Evolutionary conservation across 768 basidiomycete genomes (phyloP), one percentile per base, ranked within the genome.

Genomic region (Asterophora lycoperdoides): DNA sequence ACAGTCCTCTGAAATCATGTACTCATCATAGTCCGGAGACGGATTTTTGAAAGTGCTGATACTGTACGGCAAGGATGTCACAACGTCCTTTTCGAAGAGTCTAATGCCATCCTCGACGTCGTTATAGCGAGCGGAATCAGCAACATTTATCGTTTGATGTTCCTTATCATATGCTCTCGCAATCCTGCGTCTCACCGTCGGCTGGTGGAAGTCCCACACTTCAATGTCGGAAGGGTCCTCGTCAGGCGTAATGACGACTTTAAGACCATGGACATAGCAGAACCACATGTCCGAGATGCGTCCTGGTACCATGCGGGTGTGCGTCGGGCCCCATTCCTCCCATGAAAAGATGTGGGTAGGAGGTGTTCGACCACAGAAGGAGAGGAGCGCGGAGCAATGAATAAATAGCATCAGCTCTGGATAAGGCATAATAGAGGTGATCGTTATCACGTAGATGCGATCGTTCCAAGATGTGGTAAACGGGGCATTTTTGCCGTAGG

Each of bases 201-300:
- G 32, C n/a, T 38, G 44, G 39, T 46, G 41, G 19, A 52, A 52
- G 34, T 52, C 51, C 37, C 37, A 46, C 4, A 52, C 28, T 17
- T 50, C 48, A 19, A 44, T 17, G 8, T n/a, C 23, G 8, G 30
- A 32, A 32, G 36, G 17, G 18, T 10, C 30, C 44, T 13, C 7
- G n/a, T 8, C n/a, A 6, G 3, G 9, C 7, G 40, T 33, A 11
- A 48, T 40, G 15, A 53, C 23, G 5, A 34, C 51, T 33, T 39
- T 42, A 9, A 53, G 20, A 8, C 51, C 51, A 43, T 53, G 46
- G 8, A 53, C 51, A 35, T 48, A 53, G 41, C 51, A 53, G 30
- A 53, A 48, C 51, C 51, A 53, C 19, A 32, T 38, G 28, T 36
- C 35, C n/a, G 46, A 46, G 8, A 53, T 13, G 11, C 30, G 17